A percentile compares a stretch with the other conserved stretches of the same genome.
Evolutionary conservation across 257 asterid species (phyloP).

Genomic region (Capsicum pubescens): DNA sequence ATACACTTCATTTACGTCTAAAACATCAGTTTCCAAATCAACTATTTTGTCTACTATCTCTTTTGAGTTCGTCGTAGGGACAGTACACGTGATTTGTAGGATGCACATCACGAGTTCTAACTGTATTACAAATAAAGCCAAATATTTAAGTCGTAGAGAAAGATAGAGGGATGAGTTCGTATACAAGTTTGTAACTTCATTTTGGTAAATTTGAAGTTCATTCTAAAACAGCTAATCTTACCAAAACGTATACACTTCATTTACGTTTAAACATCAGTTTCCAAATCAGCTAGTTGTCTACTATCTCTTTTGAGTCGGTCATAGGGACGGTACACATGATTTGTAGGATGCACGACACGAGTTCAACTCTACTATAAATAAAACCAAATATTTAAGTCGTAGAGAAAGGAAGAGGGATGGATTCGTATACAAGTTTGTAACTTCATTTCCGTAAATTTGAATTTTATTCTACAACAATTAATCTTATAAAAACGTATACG

Average conservation of each 20-base stretch:
- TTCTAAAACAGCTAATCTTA: not conserved
- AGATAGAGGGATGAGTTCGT: too few species aligned
- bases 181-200: not conserved
- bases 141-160: too few species aligned
- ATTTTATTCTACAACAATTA: too few species aligned
- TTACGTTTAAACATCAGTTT: not conserved
- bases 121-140: too few species aligned
- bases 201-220: not conserved
- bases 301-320: not conserved
- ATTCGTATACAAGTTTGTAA: not conserved
- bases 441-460: not conserved
- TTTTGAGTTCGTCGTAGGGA: too few species aligned
- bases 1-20: too few species aligned
- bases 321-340: not conserved
- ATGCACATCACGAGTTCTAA: too few species aligned
- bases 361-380: not conserved
- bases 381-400: not conserved
- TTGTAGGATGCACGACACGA: not conserved
- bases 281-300: not conserved
- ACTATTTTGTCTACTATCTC: too few species aligned
- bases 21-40: too few species aligned
- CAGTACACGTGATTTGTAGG: too few species aligned
- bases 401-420: too few species aligned
- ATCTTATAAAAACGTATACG: too few species aligned
- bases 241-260: not conserved